Percentiles rank a stretch among this genome's conserved stretches.
These are phyloP conservation scores for Trichoderma pleuroti DNA, from an alignment of 2,329 filamentous ascomycete genomes.

Conservation along the genomic window DNA sequence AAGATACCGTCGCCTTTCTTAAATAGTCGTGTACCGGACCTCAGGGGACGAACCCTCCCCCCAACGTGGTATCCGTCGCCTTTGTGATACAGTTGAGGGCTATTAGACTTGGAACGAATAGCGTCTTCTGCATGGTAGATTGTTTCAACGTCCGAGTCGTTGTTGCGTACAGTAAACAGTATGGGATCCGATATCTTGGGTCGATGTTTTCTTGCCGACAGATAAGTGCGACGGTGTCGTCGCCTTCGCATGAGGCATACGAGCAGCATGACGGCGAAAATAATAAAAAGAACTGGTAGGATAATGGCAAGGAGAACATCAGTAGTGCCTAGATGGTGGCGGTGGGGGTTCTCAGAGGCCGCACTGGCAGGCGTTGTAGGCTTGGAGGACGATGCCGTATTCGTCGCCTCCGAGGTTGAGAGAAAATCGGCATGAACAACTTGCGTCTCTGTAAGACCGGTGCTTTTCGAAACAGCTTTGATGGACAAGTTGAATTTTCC, in stretches of 20 bases:
- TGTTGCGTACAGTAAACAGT: constrained; percentile 28
- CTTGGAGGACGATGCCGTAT: constrained; percentile 24
- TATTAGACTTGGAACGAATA: constrained; percentile 17
- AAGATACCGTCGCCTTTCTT: constrained; percentile 24
- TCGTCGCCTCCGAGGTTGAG: constrained; percentile 26
- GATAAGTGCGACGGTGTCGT: constrained; percentile 27
- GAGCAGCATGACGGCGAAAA: constrained; percentile 33
- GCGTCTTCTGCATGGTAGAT: constrained; percentile 26
- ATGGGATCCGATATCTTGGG: constrained; percentile 35
- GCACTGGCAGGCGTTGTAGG: constrained; percentile 22
- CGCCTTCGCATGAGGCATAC: constrained; percentile 35
- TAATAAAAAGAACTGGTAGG: constrained; percentile 39
- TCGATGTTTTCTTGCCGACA: constrained; percentile 31
- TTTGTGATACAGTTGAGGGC: constrained; percentile 21
- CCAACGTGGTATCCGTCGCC: constrained; percentile 24
- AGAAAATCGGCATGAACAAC: constrained; percentile 37
- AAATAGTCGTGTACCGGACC: constrained; percentile 20
- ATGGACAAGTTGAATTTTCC: constrained; percentile 34
- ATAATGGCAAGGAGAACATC: constrained; percentile 44
- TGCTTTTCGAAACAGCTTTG: constrained; percentile 33
- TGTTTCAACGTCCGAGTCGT: constrained; percentile 26
- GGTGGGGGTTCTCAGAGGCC: constrained; percentile 18
- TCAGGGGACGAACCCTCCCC: constrained; percentile 18
- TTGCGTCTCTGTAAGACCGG: constrained; percentile 36
- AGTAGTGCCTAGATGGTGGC: constrained; percentile 29